Percentiles rank a stretch among this genome's conserved stretches.
Evolutionary conservation across 2,329 filamentous ascomycete genomes (phyloP).

Genomic region (Cladophialophora chaetospira): DNA sequence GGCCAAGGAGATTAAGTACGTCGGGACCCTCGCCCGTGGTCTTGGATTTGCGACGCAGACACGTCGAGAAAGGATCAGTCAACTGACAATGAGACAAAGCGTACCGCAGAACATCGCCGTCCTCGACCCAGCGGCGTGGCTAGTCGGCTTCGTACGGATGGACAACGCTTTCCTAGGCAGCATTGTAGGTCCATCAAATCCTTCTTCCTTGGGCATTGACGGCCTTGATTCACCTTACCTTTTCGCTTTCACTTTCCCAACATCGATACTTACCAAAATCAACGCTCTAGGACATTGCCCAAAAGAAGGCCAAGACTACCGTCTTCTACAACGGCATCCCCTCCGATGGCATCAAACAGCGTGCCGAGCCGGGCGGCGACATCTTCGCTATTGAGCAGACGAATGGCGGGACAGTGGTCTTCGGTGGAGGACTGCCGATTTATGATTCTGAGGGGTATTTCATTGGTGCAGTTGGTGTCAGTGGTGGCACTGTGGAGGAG

Average conservation of each 20-base stretch:
- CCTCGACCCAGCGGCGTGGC: conserved; percentile 18
- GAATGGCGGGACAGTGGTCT: conserved; percentile 26
- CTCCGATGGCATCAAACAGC: conserved; percentile 10
- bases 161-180: conserved; percentile 23
- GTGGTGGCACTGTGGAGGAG: conserved; percentile 22
- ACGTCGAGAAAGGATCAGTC: background rate
- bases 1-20: conserved; percentile 12
- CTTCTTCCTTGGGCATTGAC: background rate
- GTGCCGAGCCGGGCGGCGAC: conserved; percentile 20
- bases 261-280: background rate
- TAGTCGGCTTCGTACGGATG: conserved; percentile 27
- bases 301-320: conserved; percentile 29
- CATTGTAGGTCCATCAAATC: conserved; percentile 2
- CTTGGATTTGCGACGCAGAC: background rate
- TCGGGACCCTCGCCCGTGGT: background rate
- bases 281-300: conserved; percentile 16
- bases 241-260: background rate
- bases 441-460: conserved; percentile 21
- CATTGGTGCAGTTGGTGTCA: conserved; percentile 27
- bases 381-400: conserved; percentile 26
- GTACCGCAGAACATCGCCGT: conserved; percentile 28
- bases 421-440: conserved; percentile 27
- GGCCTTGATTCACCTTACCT: background rate
- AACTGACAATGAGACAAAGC: background rate
- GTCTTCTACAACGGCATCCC: conserved; percentile 24